phyloP scores from a whole-genome alignment of 1,139 yeast species.

The Taphrina betulina region DNA sequence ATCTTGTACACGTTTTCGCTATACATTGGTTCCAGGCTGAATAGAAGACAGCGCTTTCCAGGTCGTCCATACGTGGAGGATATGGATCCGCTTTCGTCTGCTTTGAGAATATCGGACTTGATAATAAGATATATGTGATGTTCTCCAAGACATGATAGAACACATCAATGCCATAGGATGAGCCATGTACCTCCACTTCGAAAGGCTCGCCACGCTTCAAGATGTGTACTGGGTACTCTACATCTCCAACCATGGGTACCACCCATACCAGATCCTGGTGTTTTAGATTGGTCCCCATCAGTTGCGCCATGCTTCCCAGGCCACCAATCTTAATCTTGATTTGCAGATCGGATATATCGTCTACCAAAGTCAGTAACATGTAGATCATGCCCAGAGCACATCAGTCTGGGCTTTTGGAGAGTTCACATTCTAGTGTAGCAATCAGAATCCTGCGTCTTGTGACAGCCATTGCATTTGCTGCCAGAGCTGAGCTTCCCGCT shows the following conservation, averaged over 20 bases:
- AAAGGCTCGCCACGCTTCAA: slow-evolving; percentile 26
- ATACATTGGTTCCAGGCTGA: slow-evolving; percentile 35
- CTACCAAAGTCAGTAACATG: slow-evolving; percentile 33
- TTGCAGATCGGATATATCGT: slow-evolving; percentile 30
- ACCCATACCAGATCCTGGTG: slow-evolving; percentile 34
- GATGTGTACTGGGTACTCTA: slow-evolving; percentile 22
- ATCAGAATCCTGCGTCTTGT: slow-evolving; percentile 22
- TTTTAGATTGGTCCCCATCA: slow-evolving; percentile 30
- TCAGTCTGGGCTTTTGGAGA: too few relatives aligned
- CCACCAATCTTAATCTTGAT: slow-evolving; percentile 35
- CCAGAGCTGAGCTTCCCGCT: slow-evolving; percentile 9
- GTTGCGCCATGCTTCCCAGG: slow-evolving; percentile 34
- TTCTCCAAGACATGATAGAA: slow-evolving; percentile 21
- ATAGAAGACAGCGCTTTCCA: slow-evolving; percentile 34
- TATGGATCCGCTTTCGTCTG: slow-evolving; percentile 33
- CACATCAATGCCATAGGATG: slow-evolving; percentile 25
- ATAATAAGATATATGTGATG: slow-evolving; percentile 26
- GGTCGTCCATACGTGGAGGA: slow-evolving; percentile 34
- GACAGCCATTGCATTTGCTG: slow-evolving; percentile 10
- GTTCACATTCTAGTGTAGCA: too few relatives aligned
- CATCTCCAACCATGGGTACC: slow-evolving; percentile 34
- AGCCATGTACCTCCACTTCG: slow-evolving; percentile 22
- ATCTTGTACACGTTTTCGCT: slow-evolving; percentile 27
- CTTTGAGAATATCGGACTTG: slow-evolving; percentile 31
- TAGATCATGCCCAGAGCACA: too few relatives aligned